phyloP scores from a whole-genome alignment of 805 yeast genomes.

The Wickerhamiella alocasiicola region DNA sequence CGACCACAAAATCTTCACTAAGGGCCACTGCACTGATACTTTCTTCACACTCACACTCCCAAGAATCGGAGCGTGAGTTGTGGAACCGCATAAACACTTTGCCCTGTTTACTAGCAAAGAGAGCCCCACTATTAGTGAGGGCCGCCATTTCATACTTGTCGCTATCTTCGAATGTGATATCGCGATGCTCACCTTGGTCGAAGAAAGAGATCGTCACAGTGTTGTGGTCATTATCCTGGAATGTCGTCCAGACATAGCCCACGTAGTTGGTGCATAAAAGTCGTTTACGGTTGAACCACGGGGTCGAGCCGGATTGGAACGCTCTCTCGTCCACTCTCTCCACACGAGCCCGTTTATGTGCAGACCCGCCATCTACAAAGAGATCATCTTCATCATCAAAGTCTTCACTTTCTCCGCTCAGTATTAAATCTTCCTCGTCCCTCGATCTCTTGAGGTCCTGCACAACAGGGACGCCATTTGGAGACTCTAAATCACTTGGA shows the following conservation, averaged over 20 bases:
- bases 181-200: constrained; percentile 61
- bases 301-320: constrained; percentile 80
- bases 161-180: constrained; percentile 74
- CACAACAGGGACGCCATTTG: constrained; percentile 20
- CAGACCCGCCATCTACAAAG: constrained; percentile 4
- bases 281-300: constrained; percentile 59
- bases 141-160: constrained; percentile 63
- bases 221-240: constrained; percentile 41
- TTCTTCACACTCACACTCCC: constrained; percentile 51
- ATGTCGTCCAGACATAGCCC: constrained; percentile 75
- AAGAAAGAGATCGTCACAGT: constrained; percentile 81
- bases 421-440: constrained; percentile 42
- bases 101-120: constrained; percentile 41
- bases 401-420: constrained; percentile 24
- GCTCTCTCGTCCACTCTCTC: constrained; percentile 26
- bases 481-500: constrained; percentile 18
- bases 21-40: constrained; percentile 56
- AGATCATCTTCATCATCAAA: constrained; percentile 30
- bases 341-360: constrained; percentile 10
- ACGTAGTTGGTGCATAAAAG: constrained; percentile 67
- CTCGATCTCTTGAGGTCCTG: constrained; percentile 25
- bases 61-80: constrained; percentile 44
- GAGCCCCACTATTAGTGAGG: constrained; percentile 50
- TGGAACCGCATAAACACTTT: constrained; percentile 57
- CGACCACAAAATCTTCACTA: constrained; percentile 46